phyloP scores from a whole-genome alignment of 306 rosid species.

The Fragaria vesca region DNA sequence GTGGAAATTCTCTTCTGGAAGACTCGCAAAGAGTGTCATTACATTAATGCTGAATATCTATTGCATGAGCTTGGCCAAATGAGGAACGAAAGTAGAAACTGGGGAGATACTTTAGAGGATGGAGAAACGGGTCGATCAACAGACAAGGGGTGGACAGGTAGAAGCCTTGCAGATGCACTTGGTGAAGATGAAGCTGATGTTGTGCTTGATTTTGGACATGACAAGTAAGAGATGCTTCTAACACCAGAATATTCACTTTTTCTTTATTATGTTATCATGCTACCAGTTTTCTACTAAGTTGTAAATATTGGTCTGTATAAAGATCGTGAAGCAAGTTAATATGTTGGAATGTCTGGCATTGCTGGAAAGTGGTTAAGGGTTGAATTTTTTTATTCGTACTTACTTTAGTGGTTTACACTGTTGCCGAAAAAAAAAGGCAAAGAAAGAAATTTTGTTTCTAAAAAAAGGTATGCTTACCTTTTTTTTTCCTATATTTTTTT shows the following conservation, averaged over 20 bases:
- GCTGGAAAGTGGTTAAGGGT: neutral
- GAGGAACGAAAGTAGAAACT: conserved; percentile 49
- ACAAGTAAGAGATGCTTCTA: conserved; percentile 48
- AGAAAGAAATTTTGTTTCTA: neutral
- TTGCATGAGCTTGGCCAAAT: conserved; percentile 73
- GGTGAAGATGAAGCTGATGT: conserved; percentile 98
- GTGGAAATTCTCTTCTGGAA: conserved; percentile 94
- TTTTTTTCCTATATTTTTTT: neutral
- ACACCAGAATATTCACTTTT: conserved; percentile 10
- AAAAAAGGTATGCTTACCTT: neutral
- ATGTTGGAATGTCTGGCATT: neutral
- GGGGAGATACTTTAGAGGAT: conserved; percentile 45
- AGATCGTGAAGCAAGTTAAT: neutral
- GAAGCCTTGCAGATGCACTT: conserved; percentile 92
- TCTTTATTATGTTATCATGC: conserved; percentile 11
- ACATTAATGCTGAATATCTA: conserved; percentile 78
- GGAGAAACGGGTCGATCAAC: conserved; percentile 50
- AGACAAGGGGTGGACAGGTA: conserved; percentile 46
- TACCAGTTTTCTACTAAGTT: neutral
- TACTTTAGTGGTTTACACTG: neutral
- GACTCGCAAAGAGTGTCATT: conserved; percentile 89
- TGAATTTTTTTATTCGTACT: neutral
- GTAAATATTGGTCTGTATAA: conserved; percentile 1
- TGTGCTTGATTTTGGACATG: conserved; percentile 54
- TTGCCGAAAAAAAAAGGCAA: neutral